phyloP scores from a whole-genome alignment of 2,329 filamentous ascomycete species.

The Alternaria ethzedia region DNA sequence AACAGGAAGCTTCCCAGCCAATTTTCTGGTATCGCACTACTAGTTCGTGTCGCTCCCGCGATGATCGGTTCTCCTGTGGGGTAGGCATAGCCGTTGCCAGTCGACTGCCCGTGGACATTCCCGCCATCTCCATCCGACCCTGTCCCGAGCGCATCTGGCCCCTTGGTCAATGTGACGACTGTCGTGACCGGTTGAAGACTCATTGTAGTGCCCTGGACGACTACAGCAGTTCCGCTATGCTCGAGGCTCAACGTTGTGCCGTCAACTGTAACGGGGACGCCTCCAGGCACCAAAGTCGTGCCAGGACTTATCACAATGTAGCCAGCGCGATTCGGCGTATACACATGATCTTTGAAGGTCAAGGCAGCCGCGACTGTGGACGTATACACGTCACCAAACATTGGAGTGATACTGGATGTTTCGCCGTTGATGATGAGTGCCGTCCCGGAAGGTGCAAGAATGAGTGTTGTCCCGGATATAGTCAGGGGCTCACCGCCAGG shows the following conservation, averaged over 20 bases:
- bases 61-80: slow-evolving; percentile 13
- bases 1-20: slow-evolving; percentile 19
- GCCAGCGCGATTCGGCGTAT: slow-evolving; percentile 53
- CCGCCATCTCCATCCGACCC: neutral
- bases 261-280: slow-evolving; percentile 40
- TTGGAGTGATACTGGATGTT: slow-evolving; percentile 26
- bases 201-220: slow-evolving; percentile 34
- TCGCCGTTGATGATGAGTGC: slow-evolving; percentile 46
- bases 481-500: slow-evolving; percentile 45
- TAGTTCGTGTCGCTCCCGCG: slow-evolving; percentile 1
- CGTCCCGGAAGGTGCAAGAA: slow-evolving; percentile 44
- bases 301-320: slow-evolving; percentile 51
- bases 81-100: neutral
- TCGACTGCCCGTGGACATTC: slow-evolving; percentile 1
- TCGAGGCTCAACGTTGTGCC: slow-evolving; percentile 43
- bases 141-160: neutral
- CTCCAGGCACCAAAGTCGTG: slow-evolving; percentile 47
- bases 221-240: slow-evolving; percentile 33
- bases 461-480: slow-evolving; percentile 45
- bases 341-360: slow-evolving; percentile 44
- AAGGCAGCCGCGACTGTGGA: slow-evolving; percentile 37
- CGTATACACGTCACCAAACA: slow-evolving; percentile 27
- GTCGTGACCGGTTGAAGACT: slow-evolving; percentile 28
- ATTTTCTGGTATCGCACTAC: neutral
- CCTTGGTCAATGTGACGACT: slow-evolving; percentile 24